A percentile compares a stretch with the other conserved stretches of the same genome.
phyloP scores from a whole-genome alignment of 441 rosid species.

The Francoa sonchifolia region DNA sequence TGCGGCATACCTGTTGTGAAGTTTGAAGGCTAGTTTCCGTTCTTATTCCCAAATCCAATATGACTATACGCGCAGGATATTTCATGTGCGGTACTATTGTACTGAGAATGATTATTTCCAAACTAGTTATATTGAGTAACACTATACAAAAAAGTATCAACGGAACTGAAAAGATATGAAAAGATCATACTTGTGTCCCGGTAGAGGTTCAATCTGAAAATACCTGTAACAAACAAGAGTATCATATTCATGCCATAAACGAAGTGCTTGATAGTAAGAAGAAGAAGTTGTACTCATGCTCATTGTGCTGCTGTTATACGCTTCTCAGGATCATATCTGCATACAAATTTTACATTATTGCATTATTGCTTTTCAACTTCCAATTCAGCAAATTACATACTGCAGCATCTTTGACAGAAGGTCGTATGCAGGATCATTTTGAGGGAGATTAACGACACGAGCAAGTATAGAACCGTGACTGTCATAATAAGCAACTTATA shows the following conservation, averaged over 20 bases:
- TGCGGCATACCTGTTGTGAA: slow-evolving; percentile 37
- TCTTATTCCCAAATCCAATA: slow-evolving; percentile 71
- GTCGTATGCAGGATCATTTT: slow-evolving; percentile 51
- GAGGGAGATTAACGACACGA: slow-evolving; percentile 52
- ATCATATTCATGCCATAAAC: neutral
- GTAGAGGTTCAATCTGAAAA: slow-evolving; percentile 64
- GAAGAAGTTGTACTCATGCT: slow-evolving; percentile 45
- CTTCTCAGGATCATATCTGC: slow-evolving; percentile 68
- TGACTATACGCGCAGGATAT: slow-evolving; percentile 84
- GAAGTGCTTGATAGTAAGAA: neutral
- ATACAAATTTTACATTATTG: too few relatives aligned
- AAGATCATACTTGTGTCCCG: slow-evolving; percentile 48
- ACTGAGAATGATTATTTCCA: slow-evolving; percentile 14
- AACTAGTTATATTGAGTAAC: neutral
- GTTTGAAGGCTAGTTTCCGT: slow-evolving; percentile 84
- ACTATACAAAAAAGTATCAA: neutral
- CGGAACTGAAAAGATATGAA: neutral
- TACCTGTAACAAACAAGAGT: slow-evolving; percentile 9
- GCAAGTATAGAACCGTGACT: slow-evolving; percentile 51
- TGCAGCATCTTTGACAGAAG: slow-evolving; percentile 92
- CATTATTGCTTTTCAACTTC: too few relatives aligned
- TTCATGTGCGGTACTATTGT: slow-evolving; percentile 59
- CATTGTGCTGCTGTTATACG: slow-evolving; percentile 89
- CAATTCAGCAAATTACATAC: slow-evolving; percentile 16
- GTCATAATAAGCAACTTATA: neutral